phyloP scores from a whole-genome alignment of 2,329 filamentous ascomycete species.

The Ophidiomyces ophidiicola region DNA sequence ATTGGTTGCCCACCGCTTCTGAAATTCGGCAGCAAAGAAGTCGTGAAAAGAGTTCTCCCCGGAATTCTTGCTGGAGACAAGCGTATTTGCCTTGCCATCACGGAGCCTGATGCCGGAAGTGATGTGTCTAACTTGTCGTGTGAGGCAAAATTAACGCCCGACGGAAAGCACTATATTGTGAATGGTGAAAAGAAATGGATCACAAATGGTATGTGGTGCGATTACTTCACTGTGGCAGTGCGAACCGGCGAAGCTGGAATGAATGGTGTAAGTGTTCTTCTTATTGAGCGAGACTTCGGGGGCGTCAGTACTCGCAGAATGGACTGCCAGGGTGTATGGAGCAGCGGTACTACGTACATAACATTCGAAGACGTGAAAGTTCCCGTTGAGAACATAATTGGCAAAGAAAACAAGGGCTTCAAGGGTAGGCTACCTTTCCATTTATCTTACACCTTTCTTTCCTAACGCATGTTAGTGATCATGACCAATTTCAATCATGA shows the following conservation, averaged over 20 bases:
- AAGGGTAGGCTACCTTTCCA: slow-evolving; percentile 43
- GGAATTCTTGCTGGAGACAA: slow-evolving; percentile 85
- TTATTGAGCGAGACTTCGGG: slow-evolving; percentile 74
- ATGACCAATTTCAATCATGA: slow-evolving; percentile 99
- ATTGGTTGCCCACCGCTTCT: slow-evolving; percentile 86
- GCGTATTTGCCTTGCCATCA: slow-evolving; percentile 94
- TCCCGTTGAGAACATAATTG: slow-evolving; percentile 94
- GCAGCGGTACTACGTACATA: slow-evolving; percentile 87
- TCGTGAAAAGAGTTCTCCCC: slow-evolving; percentile 79
- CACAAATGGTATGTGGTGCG: slow-evolving; percentile 90
- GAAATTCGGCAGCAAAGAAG: slow-evolving; percentile 76
- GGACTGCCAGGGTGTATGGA: slow-evolving; percentile 98
- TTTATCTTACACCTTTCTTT: neutral
- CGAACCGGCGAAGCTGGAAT: slow-evolving; percentile 80
- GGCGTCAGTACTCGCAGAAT: slow-evolving; percentile 89
- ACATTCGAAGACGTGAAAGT: slow-evolving; percentile 99
- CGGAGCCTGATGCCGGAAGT: slow-evolving; percentile 85
- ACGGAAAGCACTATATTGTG: slow-evolving; percentile 98
- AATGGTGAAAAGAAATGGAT: slow-evolving; percentile 99
- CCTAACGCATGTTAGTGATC: slow-evolving; percentile 50
- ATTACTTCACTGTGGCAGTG: slow-evolving; percentile 96
- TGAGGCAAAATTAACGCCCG: slow-evolving; percentile 85
- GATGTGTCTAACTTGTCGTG: slow-evolving; percentile 93
- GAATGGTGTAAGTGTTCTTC: slow-evolving; percentile 80
- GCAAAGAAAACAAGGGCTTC: slow-evolving; percentile 97